phyloP scores from a whole-genome alignment of 2,329 filamentous ascomycete genomes.

The Pseudogymnoascus sp. region DNA sequence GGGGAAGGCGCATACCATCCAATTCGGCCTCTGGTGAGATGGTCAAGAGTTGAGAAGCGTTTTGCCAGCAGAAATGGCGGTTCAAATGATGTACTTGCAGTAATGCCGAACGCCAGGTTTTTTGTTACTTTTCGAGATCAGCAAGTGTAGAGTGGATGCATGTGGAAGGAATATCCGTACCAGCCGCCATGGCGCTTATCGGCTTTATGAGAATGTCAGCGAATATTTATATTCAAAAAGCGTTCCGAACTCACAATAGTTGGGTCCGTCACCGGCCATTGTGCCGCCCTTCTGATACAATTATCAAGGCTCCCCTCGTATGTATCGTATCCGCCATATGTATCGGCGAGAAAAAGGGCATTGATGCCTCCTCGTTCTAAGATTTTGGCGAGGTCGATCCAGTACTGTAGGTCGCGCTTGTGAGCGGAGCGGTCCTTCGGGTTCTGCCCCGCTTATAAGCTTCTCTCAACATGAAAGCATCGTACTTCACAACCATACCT shows the following conservation, averaged over 20 bases:
- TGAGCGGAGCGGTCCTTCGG: slow-evolving; percentile 52
- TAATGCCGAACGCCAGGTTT: slow-evolving; percentile 59
- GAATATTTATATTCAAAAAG: neutral
- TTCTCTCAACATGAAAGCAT: neutral
- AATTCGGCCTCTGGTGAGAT: slow-evolving; percentile 53
- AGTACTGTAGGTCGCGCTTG: slow-evolving; percentile 54
- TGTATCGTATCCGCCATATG: slow-evolving; percentile 55
- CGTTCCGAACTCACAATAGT: slow-evolving; percentile 41
- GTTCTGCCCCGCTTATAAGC: slow-evolving; percentile 35
- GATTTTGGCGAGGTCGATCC: slow-evolving; percentile 55
- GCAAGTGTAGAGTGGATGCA: slow-evolving; percentile 45
- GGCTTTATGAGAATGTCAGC: slow-evolving; percentile 33
- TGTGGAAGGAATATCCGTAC: slow-evolving; percentile 34
- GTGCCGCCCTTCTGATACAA: slow-evolving; percentile 54
- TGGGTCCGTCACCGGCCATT: slow-evolving; percentile 64
- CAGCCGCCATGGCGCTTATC: slow-evolving; percentile 60
- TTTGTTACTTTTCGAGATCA: slow-evolving; percentile 52
- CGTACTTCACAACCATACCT: slow-evolving; percentile 33
- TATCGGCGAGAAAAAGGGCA: slow-evolving; percentile 56
- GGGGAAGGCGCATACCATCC: slow-evolving; percentile 50
- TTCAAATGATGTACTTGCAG: slow-evolving; percentile 59
- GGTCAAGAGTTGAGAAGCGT: slow-evolving; percentile 58
- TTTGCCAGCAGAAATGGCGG: slow-evolving; percentile 60
- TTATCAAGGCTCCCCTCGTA: slow-evolving; percentile 51
- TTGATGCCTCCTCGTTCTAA: slow-evolving; percentile 57